Conservation (phyloP, 345 rosid genomes). For the Iberis pinnata region DNA sequence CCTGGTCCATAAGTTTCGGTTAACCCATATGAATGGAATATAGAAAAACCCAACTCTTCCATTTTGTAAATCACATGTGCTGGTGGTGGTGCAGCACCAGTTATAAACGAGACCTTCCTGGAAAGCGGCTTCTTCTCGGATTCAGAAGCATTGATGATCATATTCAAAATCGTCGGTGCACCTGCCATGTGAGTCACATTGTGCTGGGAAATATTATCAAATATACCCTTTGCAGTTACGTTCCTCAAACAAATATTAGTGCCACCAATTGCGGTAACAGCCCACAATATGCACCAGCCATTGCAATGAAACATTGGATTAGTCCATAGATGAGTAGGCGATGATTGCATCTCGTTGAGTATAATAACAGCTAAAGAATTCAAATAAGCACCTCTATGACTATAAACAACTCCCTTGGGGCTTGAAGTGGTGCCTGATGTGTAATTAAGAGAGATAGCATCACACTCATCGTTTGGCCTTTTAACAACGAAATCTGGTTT, state of each 20-base stretch:
- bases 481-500: constrained; percentile 31
- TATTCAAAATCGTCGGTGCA: constrained; percentile 71
- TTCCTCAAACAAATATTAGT: constrained; percentile 64
- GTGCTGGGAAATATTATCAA: constrained; percentile 43
- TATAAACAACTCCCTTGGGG: constrained; percentile 85
- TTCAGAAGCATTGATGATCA: constrained; percentile 46
- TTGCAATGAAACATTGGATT: constrained; percentile 98
- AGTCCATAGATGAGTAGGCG: constrained; percentile 69
- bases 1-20: constrained; percentile 77
- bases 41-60: constrained; percentile 57
- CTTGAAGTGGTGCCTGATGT: constrained; percentile 88
- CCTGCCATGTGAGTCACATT: constrained; percentile 79
- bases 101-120: constrained; percentile 45
- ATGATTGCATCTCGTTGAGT: constrained; percentile 44
- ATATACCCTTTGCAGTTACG: constrained; percentile 44
- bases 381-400: constrained; percentile 84
- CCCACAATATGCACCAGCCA: constrained; percentile 91
- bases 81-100: constrained; percentile 72
- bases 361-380: constrained; percentile 52
- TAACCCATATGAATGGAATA: constrained; percentile 60
- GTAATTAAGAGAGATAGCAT: constrained; percentile 72
- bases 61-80: constrained; percentile 48
- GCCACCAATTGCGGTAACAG: constrained; percentile 75
- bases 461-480: constrained; percentile 56
- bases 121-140: constrained; percentile 37